A percentile compares a stretch with the other conserved stretches of the same genome.
phyloP scores from a whole-genome alignment of 1,139 yeast species.

The Lodderomyces margitis region DNA sequence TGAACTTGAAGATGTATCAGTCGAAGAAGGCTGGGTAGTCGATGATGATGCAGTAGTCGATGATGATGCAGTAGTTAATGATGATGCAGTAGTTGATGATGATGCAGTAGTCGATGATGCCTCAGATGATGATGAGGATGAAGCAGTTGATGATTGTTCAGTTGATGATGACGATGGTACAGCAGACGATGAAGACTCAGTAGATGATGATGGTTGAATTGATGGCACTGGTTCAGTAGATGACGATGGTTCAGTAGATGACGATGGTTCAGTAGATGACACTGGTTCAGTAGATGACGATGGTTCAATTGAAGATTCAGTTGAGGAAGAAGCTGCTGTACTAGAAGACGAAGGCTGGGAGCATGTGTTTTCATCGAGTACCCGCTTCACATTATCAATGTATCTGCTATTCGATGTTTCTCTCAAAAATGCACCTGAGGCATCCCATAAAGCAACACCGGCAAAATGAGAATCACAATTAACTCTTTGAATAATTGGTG shows the following conservation, averaged over 20 bases:
- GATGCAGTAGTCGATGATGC: too few species aligned
- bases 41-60: too few species aligned
- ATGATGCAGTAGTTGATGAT: too few species aligned
- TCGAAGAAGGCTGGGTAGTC: too few species aligned
- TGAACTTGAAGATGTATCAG: too few species aligned
- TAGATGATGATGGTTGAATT: neutral
- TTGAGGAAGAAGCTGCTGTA: too few species aligned
- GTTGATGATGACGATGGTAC: neutral
- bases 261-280: neutral
- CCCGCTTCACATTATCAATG: slow-evolving; percentile 14
- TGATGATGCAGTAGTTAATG: too few species aligned
- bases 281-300: neutral
- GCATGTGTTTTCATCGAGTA: slow-evolving; percentile 12
- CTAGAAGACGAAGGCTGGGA: slow-evolving; percentile 11
- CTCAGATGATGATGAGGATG: neutral
- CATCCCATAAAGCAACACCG: slow-evolving; percentile 30
- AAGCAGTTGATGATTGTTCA: neutral
- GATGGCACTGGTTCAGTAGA: neutral
- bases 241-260: neutral
- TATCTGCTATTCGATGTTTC: slow-evolving; percentile 36
- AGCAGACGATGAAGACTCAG: neutral
- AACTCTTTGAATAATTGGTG: slow-evolving; percentile 19
- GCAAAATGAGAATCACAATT: slow-evolving; percentile 22
- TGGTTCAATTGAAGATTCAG: neutral
- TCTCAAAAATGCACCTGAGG: slow-evolving; percentile 49